These are phyloP conservation scores for Syncephalis plumigaleata DNA, from an alignment of 371 early-diverging fungal species.

Conservation along the genomic window DNA sequence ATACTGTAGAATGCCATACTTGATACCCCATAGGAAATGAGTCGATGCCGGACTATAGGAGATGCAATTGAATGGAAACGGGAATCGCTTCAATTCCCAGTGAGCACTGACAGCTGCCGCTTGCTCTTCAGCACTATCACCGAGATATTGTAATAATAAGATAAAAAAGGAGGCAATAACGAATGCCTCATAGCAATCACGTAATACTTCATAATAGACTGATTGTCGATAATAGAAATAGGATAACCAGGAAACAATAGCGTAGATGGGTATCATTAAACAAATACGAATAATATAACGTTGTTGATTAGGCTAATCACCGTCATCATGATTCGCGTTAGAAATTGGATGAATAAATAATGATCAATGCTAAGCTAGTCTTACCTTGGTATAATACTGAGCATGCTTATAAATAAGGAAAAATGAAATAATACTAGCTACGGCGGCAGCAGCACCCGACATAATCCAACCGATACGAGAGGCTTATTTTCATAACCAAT, in stretches of 20 bases:
- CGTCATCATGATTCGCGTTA: too few species aligned
- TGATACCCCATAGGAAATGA: constrained; percentile 28
- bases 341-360: too few species aligned
- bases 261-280: constrained; percentile 53
- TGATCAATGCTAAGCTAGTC: background rate
- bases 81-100: constrained; percentile 16
- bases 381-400: background rate
- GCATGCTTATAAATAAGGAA: constrained; percentile 1
- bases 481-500: constrained; percentile 3
- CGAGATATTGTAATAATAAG: constrained; percentile 34
- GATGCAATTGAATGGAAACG: constrained; percentile 42
- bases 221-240: constrained; percentile 40
- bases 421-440: background rate
- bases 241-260: constrained; percentile 36
- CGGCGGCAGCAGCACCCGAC: background rate
- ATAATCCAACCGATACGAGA: constrained; percentile 6
- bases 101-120: constrained; percentile 10
- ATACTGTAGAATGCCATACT: constrained; percentile 42
- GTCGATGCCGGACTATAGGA: constrained; percentile 31
- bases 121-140: constrained; percentile 17
- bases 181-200: constrained; percentile 52
- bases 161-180: constrained; percentile 35
- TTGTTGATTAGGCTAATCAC: constrained; percentile 21
- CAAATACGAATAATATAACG: constrained; percentile 43
- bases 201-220: constrained; percentile 37